phyloP scores from a whole-genome alignment of 176 grass and related monocot species.

The Lolium perenne region DNA sequence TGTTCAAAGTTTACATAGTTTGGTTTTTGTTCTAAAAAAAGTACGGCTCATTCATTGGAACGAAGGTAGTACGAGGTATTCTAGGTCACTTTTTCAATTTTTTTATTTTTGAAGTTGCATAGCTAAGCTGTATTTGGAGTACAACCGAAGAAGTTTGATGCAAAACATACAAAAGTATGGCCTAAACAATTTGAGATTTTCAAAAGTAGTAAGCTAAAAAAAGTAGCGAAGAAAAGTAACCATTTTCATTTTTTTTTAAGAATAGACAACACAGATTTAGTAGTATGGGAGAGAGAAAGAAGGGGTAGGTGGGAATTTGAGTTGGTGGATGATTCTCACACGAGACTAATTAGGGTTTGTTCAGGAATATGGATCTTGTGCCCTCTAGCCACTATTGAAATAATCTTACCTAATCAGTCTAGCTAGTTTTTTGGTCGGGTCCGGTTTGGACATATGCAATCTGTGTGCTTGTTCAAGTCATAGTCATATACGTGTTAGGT shows the following conservation, averaged over 20 bases:
- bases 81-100: not conserved
- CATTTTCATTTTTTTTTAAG: not conserved
- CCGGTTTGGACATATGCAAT: no score
- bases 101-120: no score
- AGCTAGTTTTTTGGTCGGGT: no score
- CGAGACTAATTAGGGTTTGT: not conserved
- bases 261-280: not conserved
- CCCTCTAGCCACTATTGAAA: no score
- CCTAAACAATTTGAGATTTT: not conserved
- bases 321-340: not conserved
- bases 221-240: not conserved
- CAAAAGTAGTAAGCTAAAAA: not conserved
- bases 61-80: not conserved
- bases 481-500: no score
- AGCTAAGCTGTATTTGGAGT: not conserved
- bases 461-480: no score
- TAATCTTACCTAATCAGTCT: no score
- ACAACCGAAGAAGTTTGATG: not conserved
- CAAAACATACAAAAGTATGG: not conserved
- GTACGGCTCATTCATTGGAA: no score
- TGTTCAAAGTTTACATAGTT: no score
- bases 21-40: no score
- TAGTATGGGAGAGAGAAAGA: not conserved
- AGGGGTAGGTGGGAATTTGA: not conserved
- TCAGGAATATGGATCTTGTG: not conserved